Conservation (phyloP, 257 asterid genomes). For the Solanum gracilifrons region DNA sequence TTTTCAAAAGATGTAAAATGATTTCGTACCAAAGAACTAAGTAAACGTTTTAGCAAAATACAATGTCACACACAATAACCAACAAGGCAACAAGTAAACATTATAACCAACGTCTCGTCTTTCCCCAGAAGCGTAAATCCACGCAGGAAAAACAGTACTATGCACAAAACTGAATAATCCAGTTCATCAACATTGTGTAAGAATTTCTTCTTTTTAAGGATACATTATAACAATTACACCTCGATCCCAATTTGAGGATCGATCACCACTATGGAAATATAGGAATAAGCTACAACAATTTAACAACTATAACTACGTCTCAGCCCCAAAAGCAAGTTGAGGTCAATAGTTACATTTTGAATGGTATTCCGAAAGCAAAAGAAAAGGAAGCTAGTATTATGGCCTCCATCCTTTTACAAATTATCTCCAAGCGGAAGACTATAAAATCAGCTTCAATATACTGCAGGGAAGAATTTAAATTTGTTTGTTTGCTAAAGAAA, state of each 20-base stretch:
- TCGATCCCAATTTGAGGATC: background rate
- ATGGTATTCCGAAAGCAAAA: background rate
- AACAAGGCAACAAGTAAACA: background rate
- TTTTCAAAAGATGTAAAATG: background rate
- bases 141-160: background rate
- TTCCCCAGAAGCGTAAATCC: background rate
- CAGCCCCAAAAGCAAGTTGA: background rate
- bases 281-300: background rate
- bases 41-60: background rate
- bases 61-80: background rate
- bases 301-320: background rate
- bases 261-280: background rate
- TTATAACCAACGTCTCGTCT: background rate
- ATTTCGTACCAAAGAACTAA: background rate
- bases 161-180: background rate
- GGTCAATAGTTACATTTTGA: background rate
- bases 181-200: background rate
- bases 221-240: background rate
- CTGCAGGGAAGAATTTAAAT: background rate
- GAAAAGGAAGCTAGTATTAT: background rate
- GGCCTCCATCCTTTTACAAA: background rate
- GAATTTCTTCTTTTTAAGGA: background rate
- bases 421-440: background rate
- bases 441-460: background rate
- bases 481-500: background rate